Evolutionary conservation across 2,329 filamentous ascomycete species (phyloP), one percentile per base, ranked within the genome.

Genomic region (Amphichorda felina): DNA sequence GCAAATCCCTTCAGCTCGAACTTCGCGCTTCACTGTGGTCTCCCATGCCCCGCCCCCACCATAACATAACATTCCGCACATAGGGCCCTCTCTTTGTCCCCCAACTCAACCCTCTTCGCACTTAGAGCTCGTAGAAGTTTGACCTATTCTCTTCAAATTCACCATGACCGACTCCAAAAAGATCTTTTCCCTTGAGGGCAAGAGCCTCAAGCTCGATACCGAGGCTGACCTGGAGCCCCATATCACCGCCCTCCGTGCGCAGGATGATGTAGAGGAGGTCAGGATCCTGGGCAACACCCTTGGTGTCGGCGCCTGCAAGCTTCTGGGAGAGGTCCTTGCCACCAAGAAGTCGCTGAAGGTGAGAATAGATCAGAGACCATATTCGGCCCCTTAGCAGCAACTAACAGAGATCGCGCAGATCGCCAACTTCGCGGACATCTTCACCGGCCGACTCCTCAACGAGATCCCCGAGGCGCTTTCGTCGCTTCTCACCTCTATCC

Each of bases 361-460:
- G 65, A 38, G 61, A 43, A 21, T 18, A 15, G 11, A 6, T 9
- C 8, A 10, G 18, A n/a, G 21, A 9, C 16, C 8, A 31, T n/a
- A 36, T 4, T 18, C 10, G 14, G 18, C 13, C 2, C 14, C 16
- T 5, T 4, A 6, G 14, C 5, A 19, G 8, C 10, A 19, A 14
- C 9, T 33, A 19, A n/a, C 24, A 19, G 33, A 15, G 11, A 29
- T 33, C 15, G 13, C 39, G 24, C 49, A 79, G 76, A 67, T 79
- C 51, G 88, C 84, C 53, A 94, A 95, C 63, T 70, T 98, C 38
- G 88, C 88, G 57, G 91, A 98, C 59, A 94, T 98, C 66, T 98
- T 96, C 67, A 98, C 91, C 40, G 85, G 84, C 22, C 85, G 91
- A 46, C 75, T 96, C 31, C 77, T 96, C 43, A 82, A 79, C 58